Evolutionary conservation across 2,329 filamentous ascomycete species (phyloP), one percentile per base, ranked within the genome.

Genomic region (Balansia obtecta): DNA sequence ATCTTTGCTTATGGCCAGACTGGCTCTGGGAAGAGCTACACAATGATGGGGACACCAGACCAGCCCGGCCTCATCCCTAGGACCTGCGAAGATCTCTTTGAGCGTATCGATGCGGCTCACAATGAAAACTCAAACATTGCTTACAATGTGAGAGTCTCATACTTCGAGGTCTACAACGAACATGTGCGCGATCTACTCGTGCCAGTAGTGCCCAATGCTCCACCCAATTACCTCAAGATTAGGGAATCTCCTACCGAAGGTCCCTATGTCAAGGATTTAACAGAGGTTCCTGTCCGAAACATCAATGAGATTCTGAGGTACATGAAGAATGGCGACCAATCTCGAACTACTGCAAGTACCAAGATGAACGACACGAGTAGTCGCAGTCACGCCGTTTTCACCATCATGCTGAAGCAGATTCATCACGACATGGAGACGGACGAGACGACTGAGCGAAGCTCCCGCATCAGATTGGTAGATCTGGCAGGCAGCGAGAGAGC

Each of bases 321-420:
- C 68, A 96, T 98, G 89, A 87, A 85, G 60, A 80, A 83, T 61
- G 93, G 93, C 51, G 93, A 98, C 66, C 72, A 78, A 56, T 95
- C 86, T 52, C 83, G 93, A 45, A 97, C 93, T 0, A 85, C 81
- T 18, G 93, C 93, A 13, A 89, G 87, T 63, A 98, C 93, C 53
- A 97, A 96, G 71, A 98, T 98, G 93, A 98, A 98, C 68, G 93
- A 98, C 67, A 97, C 91, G 2, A 95, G 88, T 49, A 95, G 88
- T 55, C 86, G 93, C 65, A 95, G 89, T 56, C 93, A 98, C 63
- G 89, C 93, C 8, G 93, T 98, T 52, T 98, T 98, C 67, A 98
- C 93, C 30, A 93, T 98, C 59, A 93, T 95, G 71, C 76, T 98
- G 52, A 96, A 95, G 70, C 93, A 97, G 68, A 98, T 98, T 56